A percentile compares a stretch with the other conserved stretches of the same genome.
phyloP scores from a whole-genome alignment of 441 rosid genomes.

The Rhodomyrtus psidioides region DNA sequence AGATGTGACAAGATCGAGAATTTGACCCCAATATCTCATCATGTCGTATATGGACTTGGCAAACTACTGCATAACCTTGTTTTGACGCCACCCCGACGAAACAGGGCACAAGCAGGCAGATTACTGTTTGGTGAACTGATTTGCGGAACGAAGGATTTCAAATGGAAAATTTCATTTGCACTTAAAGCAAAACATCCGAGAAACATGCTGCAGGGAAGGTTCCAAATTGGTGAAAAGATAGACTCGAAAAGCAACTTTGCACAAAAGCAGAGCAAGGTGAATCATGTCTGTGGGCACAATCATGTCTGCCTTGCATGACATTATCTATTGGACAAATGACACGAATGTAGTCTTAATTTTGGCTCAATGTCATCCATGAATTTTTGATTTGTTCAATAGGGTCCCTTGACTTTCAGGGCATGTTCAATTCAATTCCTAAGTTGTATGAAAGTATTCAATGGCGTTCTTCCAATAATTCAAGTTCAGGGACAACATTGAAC shows the following conservation, averaged over 20 bases:
- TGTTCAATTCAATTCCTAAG: too few species aligned
- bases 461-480: too few species aligned
- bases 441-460: too few species aligned
- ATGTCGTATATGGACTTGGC: neutral
- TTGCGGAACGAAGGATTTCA: neutral
- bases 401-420: too few species aligned
- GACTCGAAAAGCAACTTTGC: neutral
- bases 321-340: neutral
- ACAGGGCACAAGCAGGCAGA: neutral
- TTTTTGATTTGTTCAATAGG: too few species aligned
- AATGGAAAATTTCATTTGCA: neutral
- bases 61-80: neutral
- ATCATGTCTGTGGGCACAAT: slow-evolving; percentile 6
- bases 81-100: neutral
- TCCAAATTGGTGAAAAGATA: neutral
- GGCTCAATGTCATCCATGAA: too few species aligned
- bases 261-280: neutral
- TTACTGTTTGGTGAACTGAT: neutral
- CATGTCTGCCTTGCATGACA: slow-evolving; percentile 5
- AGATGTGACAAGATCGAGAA: neutral
- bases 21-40: neutral
- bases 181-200: neutral
- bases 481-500: too few species aligned
- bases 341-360: accelerated
- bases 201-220: neutral